phyloP scores from a whole-genome alignment of 805 yeast genomes.

The Wickerhamomyces ciferrii region DNA sequence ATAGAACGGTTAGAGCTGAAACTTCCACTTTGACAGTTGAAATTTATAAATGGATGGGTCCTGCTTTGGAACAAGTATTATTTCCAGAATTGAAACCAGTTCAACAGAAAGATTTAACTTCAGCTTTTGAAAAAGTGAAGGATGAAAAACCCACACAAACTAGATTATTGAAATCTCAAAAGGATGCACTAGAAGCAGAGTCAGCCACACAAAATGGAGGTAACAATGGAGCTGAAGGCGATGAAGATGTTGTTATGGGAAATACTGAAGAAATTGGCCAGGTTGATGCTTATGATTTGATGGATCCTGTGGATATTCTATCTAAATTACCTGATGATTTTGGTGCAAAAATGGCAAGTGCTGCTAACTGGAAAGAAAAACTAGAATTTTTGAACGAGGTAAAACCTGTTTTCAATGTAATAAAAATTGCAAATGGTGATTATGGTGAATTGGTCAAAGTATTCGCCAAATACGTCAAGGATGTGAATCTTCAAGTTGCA shows the following conservation, averaged over 20 bases:
- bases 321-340: conserved; percentile 64
- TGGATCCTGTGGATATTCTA: conserved; percentile 65
- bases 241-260: conserved; percentile 20
- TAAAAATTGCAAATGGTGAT: conserved; percentile 57
- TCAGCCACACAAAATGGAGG: conserved; percentile 12
- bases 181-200: conserved; percentile 30
- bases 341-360: conserved; percentile 38
- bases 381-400: conserved; percentile 75
- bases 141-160: conserved; percentile 42
- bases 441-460: conserved; percentile 57
- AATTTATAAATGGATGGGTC: conserved; percentile 70
- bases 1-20: conserved; percentile 78
- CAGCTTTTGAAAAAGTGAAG: conserved; percentile 53
- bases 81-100: conserved; percentile 80
- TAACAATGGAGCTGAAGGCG: conserved; percentile 7
- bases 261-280: conserved; percentile 21
- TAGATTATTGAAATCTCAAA: conserved; percentile 51
- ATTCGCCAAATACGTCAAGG: conserved; percentile 72
- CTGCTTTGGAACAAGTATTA: conserved; percentile 46
- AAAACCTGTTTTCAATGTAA: conserved; percentile 41
- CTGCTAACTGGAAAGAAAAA: conserved; percentile 87
- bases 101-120: conserved; percentile 79
- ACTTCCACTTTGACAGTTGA: conserved; percentile 65
- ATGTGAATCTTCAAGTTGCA: conserved; percentile 86
- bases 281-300: conserved; percentile 65